These are phyloP conservation scores for Oryza australiensis DNA, from an alignment of 176 grass and related monocot genomes.

Conservation along the genomic window DNA sequence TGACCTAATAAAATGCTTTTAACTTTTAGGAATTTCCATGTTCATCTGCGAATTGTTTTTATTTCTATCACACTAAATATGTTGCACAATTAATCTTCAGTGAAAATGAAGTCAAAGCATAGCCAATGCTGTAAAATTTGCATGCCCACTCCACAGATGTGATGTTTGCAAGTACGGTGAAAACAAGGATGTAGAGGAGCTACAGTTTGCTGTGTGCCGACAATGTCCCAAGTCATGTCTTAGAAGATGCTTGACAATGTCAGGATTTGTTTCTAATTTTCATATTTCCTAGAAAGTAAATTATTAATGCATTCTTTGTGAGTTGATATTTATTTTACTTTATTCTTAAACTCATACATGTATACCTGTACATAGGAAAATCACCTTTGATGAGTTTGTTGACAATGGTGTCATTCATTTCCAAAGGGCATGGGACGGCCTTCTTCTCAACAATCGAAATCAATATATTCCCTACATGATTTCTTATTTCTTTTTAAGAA, in stretches of 20 bases:
- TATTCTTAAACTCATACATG: background rate
- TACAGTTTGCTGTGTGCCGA: constrained; percentile 66
- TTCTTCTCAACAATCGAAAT: constrained; percentile 64
- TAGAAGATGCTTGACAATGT: constrained; percentile 76
- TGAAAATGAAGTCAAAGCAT: constrained; percentile 54
- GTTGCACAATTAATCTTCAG: constrained; percentile 58
- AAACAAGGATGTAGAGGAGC: constrained; percentile 47
- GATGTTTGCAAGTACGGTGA: constrained; percentile 58
- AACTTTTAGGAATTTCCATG: constrained; percentile 62
- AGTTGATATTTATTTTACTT: background rate
- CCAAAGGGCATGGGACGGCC: constrained; percentile 60
- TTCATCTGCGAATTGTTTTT: constrained; percentile 56
- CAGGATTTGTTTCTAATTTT: constrained; percentile 13
- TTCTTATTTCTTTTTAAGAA: background rate
- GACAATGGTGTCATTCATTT: constrained; percentile 50
- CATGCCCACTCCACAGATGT: constrained; percentile 69
- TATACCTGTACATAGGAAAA: constrained; percentile 43
- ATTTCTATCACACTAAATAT: constrained; percentile 76
- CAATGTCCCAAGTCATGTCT: constrained; percentile 75
- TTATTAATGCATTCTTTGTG: background rate
- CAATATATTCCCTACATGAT: constrained; percentile 75
- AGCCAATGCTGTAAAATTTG: constrained; percentile 54
- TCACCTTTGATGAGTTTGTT: constrained; percentile 43
- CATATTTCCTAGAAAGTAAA: background rate
- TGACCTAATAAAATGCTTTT: background rate